A percentile compares a stretch with the other conserved stretches of the same genome.
These are phyloP conservation scores for Favolaschia claudopus DNA, from an alignment of 768 basidiomycete genomes.

Conservation along the genomic window DNA sequence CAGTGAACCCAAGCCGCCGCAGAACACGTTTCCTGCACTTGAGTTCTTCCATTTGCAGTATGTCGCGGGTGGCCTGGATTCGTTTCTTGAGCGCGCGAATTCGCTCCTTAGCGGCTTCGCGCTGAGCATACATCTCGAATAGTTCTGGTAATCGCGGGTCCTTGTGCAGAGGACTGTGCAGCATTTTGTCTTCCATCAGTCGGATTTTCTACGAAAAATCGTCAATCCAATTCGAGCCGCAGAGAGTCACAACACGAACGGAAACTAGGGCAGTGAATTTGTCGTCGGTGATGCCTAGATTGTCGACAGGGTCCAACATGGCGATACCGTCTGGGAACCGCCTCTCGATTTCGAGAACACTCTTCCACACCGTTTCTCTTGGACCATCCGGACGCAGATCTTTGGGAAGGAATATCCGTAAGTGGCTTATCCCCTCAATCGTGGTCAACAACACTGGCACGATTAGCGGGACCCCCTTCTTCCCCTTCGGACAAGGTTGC, in stretches of 20 bases:
- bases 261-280: slow-evolving; percentile 89
- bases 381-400: slow-evolving; percentile 81
- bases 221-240: neutral
- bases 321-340: slow-evolving; percentile 89
- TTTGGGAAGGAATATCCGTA: slow-evolving; percentile 89
- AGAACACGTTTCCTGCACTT: slow-evolving; percentile 95
- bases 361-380: slow-evolving; percentile 89
- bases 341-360: slow-evolving; percentile 88
- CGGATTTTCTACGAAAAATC: slow-evolving; percentile 78
- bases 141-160: slow-evolving; percentile 81
- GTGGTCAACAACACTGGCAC: slow-evolving; percentile 90
- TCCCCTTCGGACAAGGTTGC: slow-evolving; percentile 72
- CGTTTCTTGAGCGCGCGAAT: slow-evolving; percentile 84
- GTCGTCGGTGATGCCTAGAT: slow-evolving; percentile 96
- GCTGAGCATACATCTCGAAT: slow-evolving; percentile 81
- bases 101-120: slow-evolving; percentile 71
- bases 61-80: slow-evolving; percentile 89
- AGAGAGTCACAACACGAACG: slow-evolving; percentile 48
- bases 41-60: slow-evolving; percentile 95
- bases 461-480: slow-evolving; percentile 84
- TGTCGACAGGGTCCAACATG: slow-evolving; percentile 88
- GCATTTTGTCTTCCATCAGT: slow-evolving; percentile 86
- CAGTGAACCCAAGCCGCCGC: slow-evolving; percentile 90
- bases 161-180: slow-evolving; percentile 77
- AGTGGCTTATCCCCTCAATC: slow-evolving; percentile 83